Base-by-base conservation (phyloP, 1,139 yeast genomes). In the Yamadazyma sp. region DNA sequence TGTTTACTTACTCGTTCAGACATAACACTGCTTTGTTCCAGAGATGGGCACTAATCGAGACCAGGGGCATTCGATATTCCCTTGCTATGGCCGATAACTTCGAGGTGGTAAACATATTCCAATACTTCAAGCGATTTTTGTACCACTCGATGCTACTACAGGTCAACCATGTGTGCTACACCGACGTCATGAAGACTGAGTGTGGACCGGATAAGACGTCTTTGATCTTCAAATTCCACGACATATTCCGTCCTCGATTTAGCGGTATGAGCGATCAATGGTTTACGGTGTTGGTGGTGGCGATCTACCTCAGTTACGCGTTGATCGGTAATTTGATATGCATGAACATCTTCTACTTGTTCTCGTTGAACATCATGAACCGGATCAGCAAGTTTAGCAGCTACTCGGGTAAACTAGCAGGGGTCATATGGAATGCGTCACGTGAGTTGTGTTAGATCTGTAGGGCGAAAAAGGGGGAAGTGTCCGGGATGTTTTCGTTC, bases 311-410 rank as follows among this genome's bases (percentile, higher is more conserved):
- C 26, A 10, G 46, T 4, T 67, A 64, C 45, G 66, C 64, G 0
- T 34, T 62, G 11, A 42, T 61, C 4, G 71, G 69, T 2, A 61
- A 64, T 47, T 38, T 66, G 22, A 41, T 67, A 9, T 57, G 64
- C 28, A 41, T 64, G 41, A 63, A 66, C 41, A 55, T 62, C 22
- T 41, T 48, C 17, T 52, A 54, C 39, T 46, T 47, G 25, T 44
- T 36, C 33, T 12, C 40, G 5, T 29, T 48, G 15, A 38, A 40
- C 18, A 16, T 39, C 20, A 17, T 37, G 11, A 33, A 37, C 23
- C 12, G 39, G 11, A 5, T 33, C 10, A 25, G 16, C 25, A 38
- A 36, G 27, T 33, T 28, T 17, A n/a, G 27, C 14, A n/a, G 27
- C 5, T 41, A 36, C 28, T 5, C 22, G n/a, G 9, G n/a, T 8